Evolutionary conservation across 768 basidiomycete species (phyloP).

Genomic region (Lentinula raphanica): DNA sequence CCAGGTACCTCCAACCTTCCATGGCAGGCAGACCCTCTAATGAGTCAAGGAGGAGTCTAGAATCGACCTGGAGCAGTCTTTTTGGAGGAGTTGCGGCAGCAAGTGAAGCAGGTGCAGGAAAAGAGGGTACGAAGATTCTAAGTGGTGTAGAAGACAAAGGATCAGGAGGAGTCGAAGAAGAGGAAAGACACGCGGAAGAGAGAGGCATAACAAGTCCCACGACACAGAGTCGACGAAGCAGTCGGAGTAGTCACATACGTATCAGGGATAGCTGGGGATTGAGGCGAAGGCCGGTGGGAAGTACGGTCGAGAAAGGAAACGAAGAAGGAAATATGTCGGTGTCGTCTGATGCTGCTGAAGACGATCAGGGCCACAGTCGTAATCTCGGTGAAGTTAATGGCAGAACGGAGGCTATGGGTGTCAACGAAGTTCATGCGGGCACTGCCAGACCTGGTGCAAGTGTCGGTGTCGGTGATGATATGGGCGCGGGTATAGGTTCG

Average conservation of each 20-base stretch:
- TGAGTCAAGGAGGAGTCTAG: constrained; percentile 40
- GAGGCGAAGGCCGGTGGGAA: constrained; percentile 20
- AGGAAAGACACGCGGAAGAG: constrained; percentile 12
- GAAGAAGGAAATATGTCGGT: constrained; percentile 13
- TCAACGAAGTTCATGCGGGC: too few relatives aligned
- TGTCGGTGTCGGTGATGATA: too few relatives aligned
- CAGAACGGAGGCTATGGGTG: too few relatives aligned
- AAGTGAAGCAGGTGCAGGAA: constrained; percentile 11
- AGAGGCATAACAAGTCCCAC: constrained; percentile 33
- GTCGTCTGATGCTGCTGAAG: constrained; percentile 32
- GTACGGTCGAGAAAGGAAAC: constrained; percentile 29
- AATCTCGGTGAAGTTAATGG: too few relatives aligned
- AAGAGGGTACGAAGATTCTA: constrained; percentile 14
- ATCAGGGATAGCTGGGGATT: background rate
- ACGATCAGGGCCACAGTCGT: too few relatives aligned
- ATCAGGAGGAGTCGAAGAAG: background rate
- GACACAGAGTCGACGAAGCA: constrained; percentile 28
- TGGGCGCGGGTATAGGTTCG: too few relatives aligned
- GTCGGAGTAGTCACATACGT: background rate
- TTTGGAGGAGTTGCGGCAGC: constrained; percentile 13
- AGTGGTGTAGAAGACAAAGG: too few relatives aligned
- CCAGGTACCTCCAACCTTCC: background rate
- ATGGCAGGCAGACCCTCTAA: constrained; percentile 15
- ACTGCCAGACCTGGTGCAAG: too few relatives aligned
- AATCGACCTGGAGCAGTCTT: constrained; percentile 39